Percentiles rank a stretch among this genome's conserved stretches.
Conservation (phyloP, 305 asterid species). For the Plantago coronopus region DNA sequence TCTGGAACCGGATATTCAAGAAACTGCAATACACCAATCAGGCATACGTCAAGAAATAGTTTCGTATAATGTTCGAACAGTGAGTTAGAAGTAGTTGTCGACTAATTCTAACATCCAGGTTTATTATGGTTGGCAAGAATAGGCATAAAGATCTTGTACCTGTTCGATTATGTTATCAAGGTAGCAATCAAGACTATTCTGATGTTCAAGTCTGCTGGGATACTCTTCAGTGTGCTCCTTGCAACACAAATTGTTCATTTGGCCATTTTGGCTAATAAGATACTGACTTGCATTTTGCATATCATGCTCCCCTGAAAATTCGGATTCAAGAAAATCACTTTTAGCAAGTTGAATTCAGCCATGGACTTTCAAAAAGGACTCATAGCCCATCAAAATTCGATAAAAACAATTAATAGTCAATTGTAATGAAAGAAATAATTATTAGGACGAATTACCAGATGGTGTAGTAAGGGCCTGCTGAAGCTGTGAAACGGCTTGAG, state of each 20-base stretch:
- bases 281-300: not conserved
- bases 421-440: not conserved
- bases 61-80: not conserved
- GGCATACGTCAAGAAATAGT: not conserved
- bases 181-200: not conserved
- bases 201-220: not conserved
- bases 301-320: constrained; percentile 9
- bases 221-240: constrained; percentile 5
- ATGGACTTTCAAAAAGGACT: not conserved
- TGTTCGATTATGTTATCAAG: not conserved
- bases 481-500: constrained; percentile 10
- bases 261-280: not conserved
- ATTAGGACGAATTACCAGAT: constrained; percentile 21
- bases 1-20: not conserved
- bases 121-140: not conserved
- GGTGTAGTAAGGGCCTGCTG: not conserved
- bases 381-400: not conserved
- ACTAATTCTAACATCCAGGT: too few relatives aligned
- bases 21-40: not conserved
- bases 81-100: too few relatives aligned
- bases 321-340: not conserved
- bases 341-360: not conserved
- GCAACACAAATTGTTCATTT: not conserved
- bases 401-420: not conserved
- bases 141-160: not conserved